phyloP scores from a whole-genome alignment of 345 rosid genomes.

The Eucalyptus curtisii region DNA sequence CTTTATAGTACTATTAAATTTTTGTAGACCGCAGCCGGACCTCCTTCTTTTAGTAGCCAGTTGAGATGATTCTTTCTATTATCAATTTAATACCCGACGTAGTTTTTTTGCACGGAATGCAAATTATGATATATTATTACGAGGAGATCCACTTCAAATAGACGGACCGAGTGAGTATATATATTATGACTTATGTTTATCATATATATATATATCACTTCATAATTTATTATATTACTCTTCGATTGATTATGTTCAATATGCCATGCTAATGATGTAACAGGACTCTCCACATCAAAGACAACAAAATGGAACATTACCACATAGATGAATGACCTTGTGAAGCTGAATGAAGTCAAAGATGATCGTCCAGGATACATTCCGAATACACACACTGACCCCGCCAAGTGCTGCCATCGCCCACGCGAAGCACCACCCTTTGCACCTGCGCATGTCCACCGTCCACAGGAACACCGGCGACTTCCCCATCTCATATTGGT shows the following conservation, averaged over 20 bases:
- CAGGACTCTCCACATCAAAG: neutral
- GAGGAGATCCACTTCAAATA: no score
- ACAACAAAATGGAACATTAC: neutral
- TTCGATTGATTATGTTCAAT: neutral
- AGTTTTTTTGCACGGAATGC: no score
- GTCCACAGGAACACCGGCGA: conserved; percentile 46
- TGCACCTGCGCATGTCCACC: conserved; percentile 53
- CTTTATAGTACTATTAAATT: no score
- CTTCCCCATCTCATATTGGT: conserved; percentile 12
- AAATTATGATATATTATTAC: no score
- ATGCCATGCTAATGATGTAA: neutral
- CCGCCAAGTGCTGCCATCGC: conserved; percentile 43
- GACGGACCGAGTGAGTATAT: no score
- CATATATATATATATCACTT: no score
- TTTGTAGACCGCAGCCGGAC: no score
- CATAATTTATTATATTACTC: no score
- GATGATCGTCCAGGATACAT: conserved; percentile 8
- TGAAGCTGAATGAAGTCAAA: conserved; percentile 17
- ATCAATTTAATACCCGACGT: no score
- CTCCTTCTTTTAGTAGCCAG: no score
- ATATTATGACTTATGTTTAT: no score
- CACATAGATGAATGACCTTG: conserved; percentile 32
- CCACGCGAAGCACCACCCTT: conserved; percentile 63
- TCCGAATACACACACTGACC: conserved; percentile 27
- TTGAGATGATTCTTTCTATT: no score